phyloP scores from a whole-genome alignment of 1,139 yeast genomes.

The Geotrichum europaeum region DNA sequence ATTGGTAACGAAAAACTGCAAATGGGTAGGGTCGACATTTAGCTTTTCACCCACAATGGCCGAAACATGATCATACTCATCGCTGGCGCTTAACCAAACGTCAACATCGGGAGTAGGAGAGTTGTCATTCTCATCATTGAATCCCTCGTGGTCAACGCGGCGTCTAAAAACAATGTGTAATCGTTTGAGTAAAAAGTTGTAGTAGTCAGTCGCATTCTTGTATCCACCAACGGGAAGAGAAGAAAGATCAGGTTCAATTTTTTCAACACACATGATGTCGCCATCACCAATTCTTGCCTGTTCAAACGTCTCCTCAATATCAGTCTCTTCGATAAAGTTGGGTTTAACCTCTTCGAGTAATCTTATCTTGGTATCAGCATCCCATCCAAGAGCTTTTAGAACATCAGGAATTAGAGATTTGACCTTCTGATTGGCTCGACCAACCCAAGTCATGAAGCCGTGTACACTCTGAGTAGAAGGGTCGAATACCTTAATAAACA shows the following conservation, averaged over 20 bases:
- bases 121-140: constrained; percentile 42
- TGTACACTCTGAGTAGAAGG: constrained; percentile 45
- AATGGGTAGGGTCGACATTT: constrained; percentile 51
- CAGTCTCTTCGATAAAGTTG: constrained; percentile 50
- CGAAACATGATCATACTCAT: constrained; percentile 55
- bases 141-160: constrained; percentile 34
- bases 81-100: constrained; percentile 64
- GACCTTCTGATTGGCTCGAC: constrained; percentile 47
- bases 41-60: constrained; percentile 50
- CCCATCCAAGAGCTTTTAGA: constrained; percentile 44
- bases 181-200: constrained; percentile 60
- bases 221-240: constrained; percentile 22
- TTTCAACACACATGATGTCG: constrained; percentile 66
- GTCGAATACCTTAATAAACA: constrained; percentile 72
- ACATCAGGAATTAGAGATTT: constrained; percentile 43
- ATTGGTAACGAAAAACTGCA: constrained; percentile 49
- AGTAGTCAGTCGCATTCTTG: constrained; percentile 46
- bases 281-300: constrained; percentile 69
- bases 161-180: constrained; percentile 55
- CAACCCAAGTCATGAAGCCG: constrained; percentile 61
- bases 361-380: constrained; percentile 39
- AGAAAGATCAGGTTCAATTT: constrained; percentile 25
- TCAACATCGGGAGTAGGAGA: constrained; percentile 41
- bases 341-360: constrained; percentile 70
- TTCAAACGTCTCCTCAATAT: constrained; percentile 43